Evolutionary conservation across 148 eudicot genomes (phyloP), one percentile per base, ranked within the genome.

Genomic region (Amaranthus cruentus): DNA sequence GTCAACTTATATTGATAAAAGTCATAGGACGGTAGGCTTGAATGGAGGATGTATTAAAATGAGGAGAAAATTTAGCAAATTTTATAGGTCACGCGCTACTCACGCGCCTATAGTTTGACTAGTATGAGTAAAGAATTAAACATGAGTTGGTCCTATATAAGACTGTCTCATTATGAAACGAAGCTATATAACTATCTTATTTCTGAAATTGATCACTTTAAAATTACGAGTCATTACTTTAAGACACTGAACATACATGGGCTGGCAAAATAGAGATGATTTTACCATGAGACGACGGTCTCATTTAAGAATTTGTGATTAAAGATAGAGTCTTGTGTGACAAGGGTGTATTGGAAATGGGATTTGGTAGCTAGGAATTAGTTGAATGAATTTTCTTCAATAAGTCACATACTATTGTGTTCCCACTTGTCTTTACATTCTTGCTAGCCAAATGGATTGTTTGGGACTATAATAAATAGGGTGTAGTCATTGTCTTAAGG

Each of bases 71-170:
- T 51, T 73, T 51, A 65, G 52, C 14, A 65, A 60, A 60, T 9
- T 6, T 9, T 47, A n/a, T 18, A 56, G 1, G 14, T 7, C 10
- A 47, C n/a, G 50, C 38, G 38, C 38, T 28, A 28, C 1, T 42
- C 63, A 70, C 73, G 63, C 73, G 73, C 68, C 21, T 28, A 49
- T 7, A 13, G 54, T 66, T 66, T 66, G 69, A 66, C 69, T 66
- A 66, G 69, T 66, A 47, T n/a, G 28, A 28, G 38, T 28, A 28
- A 28, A 28, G 38, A 28, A 28, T 28, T 28, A 28, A 28, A 28
- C 1, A 28, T 28, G 0, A 28, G 38, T 28, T 28, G 0, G 38
- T 28, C 38, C 38, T 28, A 28, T 28, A 28, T 28, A 28, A 28
- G 38, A 28, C 38, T 28, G 38, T 28, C 38, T 28, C 38, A 28